phyloP scores from a whole-genome alignment of 2,329 filamentous ascomycete species.

The Xylaria sp. region DNA sequence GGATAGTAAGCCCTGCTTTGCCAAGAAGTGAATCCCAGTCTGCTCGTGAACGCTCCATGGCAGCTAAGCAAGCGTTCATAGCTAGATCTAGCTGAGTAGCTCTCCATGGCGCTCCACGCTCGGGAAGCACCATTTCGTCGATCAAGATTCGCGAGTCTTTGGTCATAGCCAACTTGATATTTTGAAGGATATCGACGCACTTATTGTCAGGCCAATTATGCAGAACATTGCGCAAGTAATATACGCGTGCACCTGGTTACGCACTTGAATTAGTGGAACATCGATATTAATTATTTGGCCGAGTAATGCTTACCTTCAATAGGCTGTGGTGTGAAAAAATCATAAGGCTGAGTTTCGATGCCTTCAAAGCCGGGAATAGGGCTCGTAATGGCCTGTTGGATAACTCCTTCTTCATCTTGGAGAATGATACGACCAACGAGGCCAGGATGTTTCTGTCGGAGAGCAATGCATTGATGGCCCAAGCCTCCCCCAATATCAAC shows the following conservation, averaged over 20 bases:
- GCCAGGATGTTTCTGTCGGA: conserved; percentile 29
- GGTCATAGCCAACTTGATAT: conserved; percentile 35
- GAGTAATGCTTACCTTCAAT: conserved; percentile 23
- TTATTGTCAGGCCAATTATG: conserved; percentile 36
- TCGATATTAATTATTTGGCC: neutral
- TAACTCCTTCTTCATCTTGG: conserved; percentile 34
- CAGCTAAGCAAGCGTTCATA: conserved; percentile 32
- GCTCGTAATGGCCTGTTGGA: conserved; percentile 24
- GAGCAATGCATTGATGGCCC: conserved; percentile 37
- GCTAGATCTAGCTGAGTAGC: conserved; percentile 33
- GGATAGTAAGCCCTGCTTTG: neutral
- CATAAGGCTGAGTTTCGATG: conserved; percentile 32
- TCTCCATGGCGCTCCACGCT: conserved; percentile 33
- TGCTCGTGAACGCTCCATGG: conserved; percentile 32
- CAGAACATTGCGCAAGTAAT: conserved; percentile 40
- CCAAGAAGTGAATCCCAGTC: neutral
- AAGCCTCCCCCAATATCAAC: conserved; percentile 38
- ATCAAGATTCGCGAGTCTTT: conserved; percentile 34
- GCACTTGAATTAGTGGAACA: neutral
- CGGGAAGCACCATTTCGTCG: conserved; percentile 41
- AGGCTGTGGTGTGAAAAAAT: conserved; percentile 36
- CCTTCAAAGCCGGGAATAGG: conserved; percentile 36
- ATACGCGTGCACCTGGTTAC: conserved; percentile 36
- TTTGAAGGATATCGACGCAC: conserved; percentile 36
- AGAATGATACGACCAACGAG: conserved; percentile 39